A percentile compares a stretch with the other conserved stretches of the same genome.
phyloP scores from a whole-genome alignment of 2,329 filamentous ascomycete genomes.

The Boeremia lycopersici region DNA sequence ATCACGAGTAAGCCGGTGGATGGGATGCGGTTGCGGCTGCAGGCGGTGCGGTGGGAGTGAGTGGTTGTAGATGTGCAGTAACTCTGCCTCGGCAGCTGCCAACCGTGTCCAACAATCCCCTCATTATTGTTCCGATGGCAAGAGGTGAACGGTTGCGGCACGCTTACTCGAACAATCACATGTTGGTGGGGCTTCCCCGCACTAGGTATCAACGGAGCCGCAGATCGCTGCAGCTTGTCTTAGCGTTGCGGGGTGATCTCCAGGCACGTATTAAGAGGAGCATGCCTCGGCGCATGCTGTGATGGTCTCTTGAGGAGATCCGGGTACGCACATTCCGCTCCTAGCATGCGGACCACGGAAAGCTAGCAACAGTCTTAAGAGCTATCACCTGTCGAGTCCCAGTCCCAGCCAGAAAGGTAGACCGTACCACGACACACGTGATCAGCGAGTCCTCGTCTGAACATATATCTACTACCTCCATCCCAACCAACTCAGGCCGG shows the following conservation, averaged over 20 bases:
- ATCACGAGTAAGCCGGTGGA: conserved; percentile 48
- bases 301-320: background rate
- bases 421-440: too few relatives aligned
- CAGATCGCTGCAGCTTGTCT: background rate
- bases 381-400: too few relatives aligned
- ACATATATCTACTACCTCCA: too few relatives aligned
- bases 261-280: background rate
- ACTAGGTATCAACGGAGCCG: background rate
- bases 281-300: background rate
- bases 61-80: too few relatives aligned
- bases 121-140: background rate
- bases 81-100: conserved; percentile 11
- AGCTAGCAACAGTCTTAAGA: too few relatives aligned
- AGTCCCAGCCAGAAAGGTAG: too few relatives aligned
- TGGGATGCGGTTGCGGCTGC: conserved; percentile 46
- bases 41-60: conserved; percentile 23
- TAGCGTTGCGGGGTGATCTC: background rate
- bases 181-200: background rate
- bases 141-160: background rate
- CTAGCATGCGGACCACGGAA: background rate
- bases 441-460: too few relatives aligned
- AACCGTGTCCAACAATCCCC: background rate
- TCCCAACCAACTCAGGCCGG: too few relatives aligned
- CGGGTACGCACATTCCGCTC: background rate
- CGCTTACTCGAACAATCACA: background rate